Conservation (phyloP, 1,139 yeast genomes). For the Yamadazyma taylorii region DNA sequence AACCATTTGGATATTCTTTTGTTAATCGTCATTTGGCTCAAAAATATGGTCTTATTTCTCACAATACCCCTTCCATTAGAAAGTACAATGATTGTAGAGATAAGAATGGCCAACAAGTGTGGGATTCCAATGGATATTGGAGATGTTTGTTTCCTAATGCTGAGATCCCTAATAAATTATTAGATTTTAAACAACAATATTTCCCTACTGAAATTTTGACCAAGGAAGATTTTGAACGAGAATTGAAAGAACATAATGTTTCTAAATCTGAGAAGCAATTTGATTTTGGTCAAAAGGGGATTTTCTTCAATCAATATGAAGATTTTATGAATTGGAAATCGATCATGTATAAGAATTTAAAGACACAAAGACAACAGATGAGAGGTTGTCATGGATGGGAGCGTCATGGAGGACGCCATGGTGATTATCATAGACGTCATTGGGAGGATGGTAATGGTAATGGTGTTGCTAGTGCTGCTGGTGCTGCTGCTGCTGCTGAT, state of each 20-base stretch:
- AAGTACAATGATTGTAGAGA: slow-evolving; percentile 64
- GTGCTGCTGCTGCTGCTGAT: no score
- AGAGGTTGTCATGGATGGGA: no score
- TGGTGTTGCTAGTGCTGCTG: slow-evolving; percentile 5
- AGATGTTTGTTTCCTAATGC: slow-evolving; percentile 76
- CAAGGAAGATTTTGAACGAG: slow-evolving; percentile 47
- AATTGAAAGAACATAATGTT: slow-evolving; percentile 16
- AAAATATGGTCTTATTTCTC: slow-evolving; percentile 50
- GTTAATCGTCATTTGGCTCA: slow-evolving; percentile 24
- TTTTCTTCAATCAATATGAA: slow-evolving; percentile 58
- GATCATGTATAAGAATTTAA: slow-evolving; percentile 48
- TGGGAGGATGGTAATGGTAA: slow-evolving; percentile 3
- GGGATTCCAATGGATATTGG: slow-evolving; percentile 86
- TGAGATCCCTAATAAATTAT: slow-evolving; percentile 36
- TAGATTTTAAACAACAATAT: slow-evolving; percentile 28
- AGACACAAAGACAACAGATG: slow-evolving; percentile 22
- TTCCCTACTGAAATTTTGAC: slow-evolving; percentile 39
- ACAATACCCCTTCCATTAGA: slow-evolving; percentile 60
- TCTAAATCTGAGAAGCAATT: slow-evolving; percentile 17
- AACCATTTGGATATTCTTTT: slow-evolving; percentile 11
- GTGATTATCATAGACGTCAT: no score
- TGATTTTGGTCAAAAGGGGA: slow-evolving; percentile 42
- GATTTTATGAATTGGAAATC: slow-evolving; percentile 69
- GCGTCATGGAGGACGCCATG: no score
- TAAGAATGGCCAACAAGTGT: slow-evolving; percentile 65